Percentiles rank a stretch among this genome's conserved stretches.
phyloP scores from a whole-genome alignment of 2,329 filamentous ascomycete species.

The Talaromyces sp. region DNA sequence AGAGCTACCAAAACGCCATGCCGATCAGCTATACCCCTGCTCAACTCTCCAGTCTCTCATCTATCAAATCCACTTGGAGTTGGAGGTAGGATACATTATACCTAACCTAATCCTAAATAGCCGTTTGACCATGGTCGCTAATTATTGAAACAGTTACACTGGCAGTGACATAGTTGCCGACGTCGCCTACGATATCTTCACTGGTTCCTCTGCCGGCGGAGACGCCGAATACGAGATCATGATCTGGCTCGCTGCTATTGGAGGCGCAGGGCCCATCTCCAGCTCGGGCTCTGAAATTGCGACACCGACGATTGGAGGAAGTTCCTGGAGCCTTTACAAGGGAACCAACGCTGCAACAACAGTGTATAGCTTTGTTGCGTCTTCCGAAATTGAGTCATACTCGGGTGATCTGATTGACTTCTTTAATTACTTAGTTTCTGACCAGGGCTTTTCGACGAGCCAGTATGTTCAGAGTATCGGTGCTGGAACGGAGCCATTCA shows the following conservation, averaged over 20 bases:
- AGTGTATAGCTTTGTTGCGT: conserved; percentile 58
- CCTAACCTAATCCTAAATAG: conserved; percentile 13
- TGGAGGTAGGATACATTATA: conserved; percentile 24
- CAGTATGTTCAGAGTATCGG: conserved; percentile 52
- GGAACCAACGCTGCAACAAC: conserved; percentile 54
- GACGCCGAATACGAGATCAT: conserved; percentile 57
- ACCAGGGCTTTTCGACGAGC: conserved; percentile 26
- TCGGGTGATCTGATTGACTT: conserved; percentile 56
- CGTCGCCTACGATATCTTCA: conserved; percentile 61
- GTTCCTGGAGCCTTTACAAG: conserved; percentile 53
- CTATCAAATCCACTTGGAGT: conserved; percentile 36
- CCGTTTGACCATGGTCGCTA: no score
- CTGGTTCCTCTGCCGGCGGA: conserved; percentile 42
- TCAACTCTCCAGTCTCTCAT: conserved; percentile 22
- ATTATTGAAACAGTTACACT: conserved; percentile 38
- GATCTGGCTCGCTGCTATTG: conserved; percentile 59
- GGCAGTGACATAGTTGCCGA: conserved; percentile 50
- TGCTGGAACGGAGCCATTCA: conserved; percentile 34
- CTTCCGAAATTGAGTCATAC: conserved; percentile 47
- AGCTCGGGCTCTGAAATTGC: conserved; percentile 47
- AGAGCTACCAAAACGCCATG: conserved; percentile 43
- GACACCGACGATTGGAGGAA: conserved; percentile 51
- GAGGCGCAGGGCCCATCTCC: conserved; percentile 55
- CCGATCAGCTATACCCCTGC: background rate
- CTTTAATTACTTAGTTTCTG: conserved; percentile 50